A percentile compares a stretch with the other conserved stretches of the same genome.
Evolutionary conservation across 495 filamentous ascomycete genomes (phyloP).

Genomic region (Neurospora africana): DNA sequence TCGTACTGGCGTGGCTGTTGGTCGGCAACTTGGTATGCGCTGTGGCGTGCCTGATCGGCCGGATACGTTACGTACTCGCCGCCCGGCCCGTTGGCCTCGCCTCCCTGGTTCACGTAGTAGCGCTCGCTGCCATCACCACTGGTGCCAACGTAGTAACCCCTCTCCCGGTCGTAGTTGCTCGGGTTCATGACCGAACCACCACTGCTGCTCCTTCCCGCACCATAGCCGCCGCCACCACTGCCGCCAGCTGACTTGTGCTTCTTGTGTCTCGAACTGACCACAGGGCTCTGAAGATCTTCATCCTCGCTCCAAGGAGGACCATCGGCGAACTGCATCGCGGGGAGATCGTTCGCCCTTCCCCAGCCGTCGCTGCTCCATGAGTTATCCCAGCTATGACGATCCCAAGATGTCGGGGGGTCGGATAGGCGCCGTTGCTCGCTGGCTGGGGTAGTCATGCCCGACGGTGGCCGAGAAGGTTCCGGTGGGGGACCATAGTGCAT

Average conservation of each 20-base stretch:
- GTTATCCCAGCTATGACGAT: slow-evolving; percentile 44
- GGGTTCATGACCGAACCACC: slow-evolving; percentile 32
- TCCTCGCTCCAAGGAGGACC: slow-evolving; percentile 97
- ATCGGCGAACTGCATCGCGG: slow-evolving; percentile 78
- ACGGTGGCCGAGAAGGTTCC: slow-evolving; percentile 55
- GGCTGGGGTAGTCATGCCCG: slow-evolving; percentile 71
- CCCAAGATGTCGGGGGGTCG: slow-evolving; percentile 61
- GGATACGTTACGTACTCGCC: slow-evolving; percentile 78
- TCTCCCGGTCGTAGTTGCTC: slow-evolving; percentile 38
- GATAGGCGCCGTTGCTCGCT: slow-evolving; percentile 74
- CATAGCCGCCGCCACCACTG: slow-evolving; percentile 25
- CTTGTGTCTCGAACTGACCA: slow-evolving; percentile 65
- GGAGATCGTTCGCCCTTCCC: slow-evolving; percentile 52
- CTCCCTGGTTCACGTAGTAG: slow-evolving; percentile 67
- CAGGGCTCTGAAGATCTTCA: slow-evolving; percentile 87
- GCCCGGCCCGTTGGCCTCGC: slow-evolving; percentile 58
- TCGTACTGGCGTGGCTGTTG: slow-evolving; percentile 47
- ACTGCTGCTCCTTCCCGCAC: slow-evolving; percentile 14
- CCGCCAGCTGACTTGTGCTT: slow-evolving; percentile 68
- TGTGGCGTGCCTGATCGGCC: slow-evolving; percentile 48
- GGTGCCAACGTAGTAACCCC: slow-evolving; percentile 55
- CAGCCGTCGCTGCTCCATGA: slow-evolving; percentile 32
- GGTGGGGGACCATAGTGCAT: slow-evolving; percentile 87
- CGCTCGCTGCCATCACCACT: slow-evolving; percentile 66
- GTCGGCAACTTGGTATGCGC: slow-evolving; percentile 29